Conservation (phyloP, 2,329 filamentous ascomycete genomes). For the Neoarthrinium moseri region DNA sequence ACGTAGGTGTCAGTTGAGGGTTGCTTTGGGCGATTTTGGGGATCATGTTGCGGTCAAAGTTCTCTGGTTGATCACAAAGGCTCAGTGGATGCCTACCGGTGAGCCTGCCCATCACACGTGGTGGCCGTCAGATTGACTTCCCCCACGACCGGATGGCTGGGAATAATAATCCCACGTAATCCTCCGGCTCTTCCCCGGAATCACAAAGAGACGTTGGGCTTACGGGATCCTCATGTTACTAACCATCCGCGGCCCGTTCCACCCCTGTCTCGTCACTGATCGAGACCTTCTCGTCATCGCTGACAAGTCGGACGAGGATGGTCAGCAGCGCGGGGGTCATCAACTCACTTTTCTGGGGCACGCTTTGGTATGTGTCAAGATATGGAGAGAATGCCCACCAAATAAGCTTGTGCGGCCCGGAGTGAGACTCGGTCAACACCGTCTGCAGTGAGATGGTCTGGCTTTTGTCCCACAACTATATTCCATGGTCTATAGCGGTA, state of each 20-base stretch:
- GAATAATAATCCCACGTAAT: not conserved
- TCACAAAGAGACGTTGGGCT: constrained; percentile 3
- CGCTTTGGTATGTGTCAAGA: not conserved
- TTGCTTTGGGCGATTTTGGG: not conserved
- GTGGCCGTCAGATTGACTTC: constrained; percentile 1
- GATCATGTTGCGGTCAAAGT: not conserved
- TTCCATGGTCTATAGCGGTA: not conserved
- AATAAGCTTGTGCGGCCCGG: constrained; percentile 7
- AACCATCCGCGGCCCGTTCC: constrained; percentile 2
- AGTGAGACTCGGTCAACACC: constrained; percentile 6
- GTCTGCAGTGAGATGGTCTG: constrained; percentile 3
- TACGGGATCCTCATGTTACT: not conserved
- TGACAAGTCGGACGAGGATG: not conserved
- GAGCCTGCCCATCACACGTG: not conserved
- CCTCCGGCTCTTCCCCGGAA: constrained; percentile 1
- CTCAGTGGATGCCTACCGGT: too few relatives aligned
- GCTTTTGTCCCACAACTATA: not conserved
- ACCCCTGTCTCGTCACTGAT: not conserved
- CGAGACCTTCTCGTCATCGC: not conserved
- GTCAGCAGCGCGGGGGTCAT: constrained; percentile 5
- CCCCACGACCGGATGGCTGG: not conserved
- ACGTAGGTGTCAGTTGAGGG: not conserved
- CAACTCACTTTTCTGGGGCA: not conserved
- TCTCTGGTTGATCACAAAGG: too few relatives aligned
- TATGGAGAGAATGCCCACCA: not conserved